phyloP scores from a whole-genome alignment of 257 asterid species.

The Mitragyna speciosa region DNA sequence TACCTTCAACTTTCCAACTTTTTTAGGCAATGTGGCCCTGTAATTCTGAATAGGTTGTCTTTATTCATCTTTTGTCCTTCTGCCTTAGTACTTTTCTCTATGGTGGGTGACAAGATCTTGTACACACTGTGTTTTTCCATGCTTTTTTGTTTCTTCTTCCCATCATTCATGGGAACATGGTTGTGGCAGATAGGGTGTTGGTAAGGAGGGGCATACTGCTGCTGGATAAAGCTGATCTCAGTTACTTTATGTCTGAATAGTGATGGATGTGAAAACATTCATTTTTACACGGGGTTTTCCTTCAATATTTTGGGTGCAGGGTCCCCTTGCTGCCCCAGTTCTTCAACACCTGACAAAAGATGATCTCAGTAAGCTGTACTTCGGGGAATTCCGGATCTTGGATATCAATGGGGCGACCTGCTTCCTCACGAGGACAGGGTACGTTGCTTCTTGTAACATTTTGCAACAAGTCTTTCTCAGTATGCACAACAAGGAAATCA shows the following conservation, averaged over 20 bases:
- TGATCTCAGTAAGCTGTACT: slow-evolving; percentile 88
- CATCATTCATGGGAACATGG: background rate
- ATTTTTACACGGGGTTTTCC: background rate
- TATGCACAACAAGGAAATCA: background rate
- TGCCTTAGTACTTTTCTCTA: background rate
- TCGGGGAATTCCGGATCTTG: slow-evolving; percentile 71
- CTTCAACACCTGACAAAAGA: slow-evolving; percentile 84
- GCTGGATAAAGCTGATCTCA: background rate
- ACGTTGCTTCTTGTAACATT: slow-evolving; percentile 22
- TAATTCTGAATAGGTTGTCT: background rate
- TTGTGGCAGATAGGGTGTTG: background rate
- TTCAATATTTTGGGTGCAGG: slow-evolving; percentile 49
- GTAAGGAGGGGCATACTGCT: background rate
- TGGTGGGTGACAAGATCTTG: background rate
- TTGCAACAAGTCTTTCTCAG: background rate
- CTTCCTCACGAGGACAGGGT: slow-evolving; percentile 98
- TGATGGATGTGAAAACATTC: background rate
- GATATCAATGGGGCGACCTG: slow-evolving; percentile 80
- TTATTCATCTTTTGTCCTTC: background rate
- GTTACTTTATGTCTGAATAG: background rate
- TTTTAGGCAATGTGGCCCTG: background rate
- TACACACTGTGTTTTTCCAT: background rate
- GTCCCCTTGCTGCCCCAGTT: slow-evolving; percentile 94
- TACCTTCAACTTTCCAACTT: background rate
- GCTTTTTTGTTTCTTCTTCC: background rate